Percentiles rank a stretch among this genome's conserved stretches.
Evolutionary conservation across 768 basidiomycete genomes (phyloP).

Genomic region (Collybiopsis luxurians): DNA sequence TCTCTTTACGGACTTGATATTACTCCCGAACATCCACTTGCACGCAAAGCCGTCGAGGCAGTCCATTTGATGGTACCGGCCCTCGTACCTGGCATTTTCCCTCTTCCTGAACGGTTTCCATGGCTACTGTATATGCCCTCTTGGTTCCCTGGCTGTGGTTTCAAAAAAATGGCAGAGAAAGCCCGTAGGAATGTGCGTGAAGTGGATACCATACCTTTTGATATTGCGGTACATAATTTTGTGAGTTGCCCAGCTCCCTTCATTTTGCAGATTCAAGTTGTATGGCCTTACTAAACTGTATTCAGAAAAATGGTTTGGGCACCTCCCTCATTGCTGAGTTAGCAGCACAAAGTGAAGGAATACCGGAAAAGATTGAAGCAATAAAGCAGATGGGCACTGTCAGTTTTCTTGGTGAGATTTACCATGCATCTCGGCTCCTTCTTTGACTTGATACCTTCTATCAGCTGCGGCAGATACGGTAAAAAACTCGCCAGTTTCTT

Average conservation of each 20-base stretch:
- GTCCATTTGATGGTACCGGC: neutral
- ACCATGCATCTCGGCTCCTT: neutral
- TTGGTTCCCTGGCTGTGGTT: neutral
- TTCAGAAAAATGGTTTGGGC: neutral
- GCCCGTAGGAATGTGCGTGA: neutral
- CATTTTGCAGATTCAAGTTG: neutral
- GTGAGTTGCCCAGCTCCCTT: neutral
- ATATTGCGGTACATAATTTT: neutral
- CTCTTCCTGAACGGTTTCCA: neutral
- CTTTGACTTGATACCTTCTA: neutral
- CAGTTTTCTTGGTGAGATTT: neutral
- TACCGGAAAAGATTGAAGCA: neutral
- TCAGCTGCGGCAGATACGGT: neutral
- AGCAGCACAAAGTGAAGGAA: neutral
- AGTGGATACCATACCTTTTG: neutral
- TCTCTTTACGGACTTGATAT: neutral
- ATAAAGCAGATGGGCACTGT: neutral
- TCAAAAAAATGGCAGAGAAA: neutral
- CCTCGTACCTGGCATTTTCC: neutral
- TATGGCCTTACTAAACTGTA: neutral
- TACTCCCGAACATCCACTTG: neutral
- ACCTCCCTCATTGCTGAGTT: neutral
- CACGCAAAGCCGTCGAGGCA: neutral
- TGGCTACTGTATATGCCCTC: neutral
- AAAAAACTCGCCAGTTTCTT: neutral